These are phyloP conservation scores for Pseudogymnoascus sp. DNA, from an alignment of 2,329 filamentous ascomycete genomes.

Conservation along the genomic window DNA sequence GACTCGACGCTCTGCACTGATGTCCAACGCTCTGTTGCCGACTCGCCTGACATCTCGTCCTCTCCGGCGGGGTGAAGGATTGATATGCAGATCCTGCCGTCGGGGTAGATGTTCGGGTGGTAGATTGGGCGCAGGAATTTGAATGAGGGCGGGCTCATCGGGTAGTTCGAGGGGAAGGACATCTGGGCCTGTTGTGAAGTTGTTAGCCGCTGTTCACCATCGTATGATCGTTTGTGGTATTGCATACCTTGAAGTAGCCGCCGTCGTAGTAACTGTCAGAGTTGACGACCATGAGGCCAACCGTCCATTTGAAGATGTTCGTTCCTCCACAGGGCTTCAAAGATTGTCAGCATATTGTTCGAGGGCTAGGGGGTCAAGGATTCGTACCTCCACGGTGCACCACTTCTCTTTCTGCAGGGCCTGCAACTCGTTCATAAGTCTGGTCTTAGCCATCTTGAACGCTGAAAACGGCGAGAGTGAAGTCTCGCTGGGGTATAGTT, in stretches of 20 bases:
- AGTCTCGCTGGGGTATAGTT: background rate
- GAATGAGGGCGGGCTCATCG: conserved; percentile 82
- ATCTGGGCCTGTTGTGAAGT: conserved; percentile 57
- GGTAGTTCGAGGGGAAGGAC: conserved; percentile 82
- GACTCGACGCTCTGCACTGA: conserved; percentile 91
- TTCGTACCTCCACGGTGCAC: conserved; percentile 75
- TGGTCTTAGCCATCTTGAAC: conserved; percentile 55
- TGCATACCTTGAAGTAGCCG: conserved; percentile 69
- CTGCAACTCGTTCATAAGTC: conserved; percentile 84
- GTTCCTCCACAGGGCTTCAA: conserved; percentile 58
- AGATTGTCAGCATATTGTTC: conserved; percentile 13
- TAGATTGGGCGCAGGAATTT: conserved; percentile 72
- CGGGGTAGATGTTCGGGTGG: conserved; percentile 89
- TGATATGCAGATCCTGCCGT: conserved; percentile 90
- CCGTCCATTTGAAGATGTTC: conserved; percentile 80
- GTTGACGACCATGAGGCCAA: conserved; percentile 89
- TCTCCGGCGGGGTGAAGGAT: conserved; percentile 91
- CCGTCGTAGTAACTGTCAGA: conserved; percentile 86
- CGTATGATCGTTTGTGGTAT: background rate
- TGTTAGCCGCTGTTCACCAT: conserved; percentile 9
- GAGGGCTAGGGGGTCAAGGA: conserved; percentile 9
- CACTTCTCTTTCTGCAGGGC: conserved; percentile 81
- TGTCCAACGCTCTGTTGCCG: conserved; percentile 86
- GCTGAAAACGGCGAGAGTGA: conserved; percentile 24
- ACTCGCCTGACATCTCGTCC: conserved; percentile 84